phyloP scores from a whole-genome alignment of 78 protist genomes.

The Cavenderia fasciculata region DNA sequence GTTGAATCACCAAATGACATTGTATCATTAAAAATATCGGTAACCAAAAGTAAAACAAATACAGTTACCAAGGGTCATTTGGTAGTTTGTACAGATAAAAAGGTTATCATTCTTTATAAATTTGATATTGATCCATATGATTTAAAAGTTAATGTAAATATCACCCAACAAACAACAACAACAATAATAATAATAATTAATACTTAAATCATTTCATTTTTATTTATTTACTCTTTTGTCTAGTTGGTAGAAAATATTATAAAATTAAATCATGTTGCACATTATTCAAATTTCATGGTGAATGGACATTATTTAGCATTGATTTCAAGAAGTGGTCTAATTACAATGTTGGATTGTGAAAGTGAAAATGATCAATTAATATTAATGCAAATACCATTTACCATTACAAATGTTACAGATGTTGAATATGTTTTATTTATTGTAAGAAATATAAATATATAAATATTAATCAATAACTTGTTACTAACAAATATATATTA shows the following conservation, averaged over 20 bases:
- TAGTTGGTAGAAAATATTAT: background rate
- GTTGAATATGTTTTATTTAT: slow-evolving; percentile 14
- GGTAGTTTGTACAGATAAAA: background rate
- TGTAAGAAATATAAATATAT: no score
- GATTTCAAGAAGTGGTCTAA: slow-evolving; percentile 11
- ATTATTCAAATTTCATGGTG: slow-evolving; percentile 23
- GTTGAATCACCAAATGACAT: background rate
- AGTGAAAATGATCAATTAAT: background rate
- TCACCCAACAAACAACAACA: no score
- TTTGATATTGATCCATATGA: background rate
- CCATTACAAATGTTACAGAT: background rate
- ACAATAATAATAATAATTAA: no score
- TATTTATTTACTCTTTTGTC: background rate
- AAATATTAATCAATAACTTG: no score
- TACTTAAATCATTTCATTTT: no score
- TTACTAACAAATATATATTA: background rate
- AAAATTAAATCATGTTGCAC: slow-evolving; percentile 13
- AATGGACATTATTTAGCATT: slow-evolving; percentile 30
- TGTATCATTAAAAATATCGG: no score
- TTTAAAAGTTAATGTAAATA: no score
- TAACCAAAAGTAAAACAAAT: background rate
- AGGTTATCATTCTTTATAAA: background rate
- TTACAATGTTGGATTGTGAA: slow-evolving; percentile 20
- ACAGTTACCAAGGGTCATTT: slow-evolving; percentile 7
- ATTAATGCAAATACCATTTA: background rate